Evolutionary conservation across 2,329 filamentous ascomycete genomes (phyloP).

Genomic region (Diaporthe sp.): DNA sequence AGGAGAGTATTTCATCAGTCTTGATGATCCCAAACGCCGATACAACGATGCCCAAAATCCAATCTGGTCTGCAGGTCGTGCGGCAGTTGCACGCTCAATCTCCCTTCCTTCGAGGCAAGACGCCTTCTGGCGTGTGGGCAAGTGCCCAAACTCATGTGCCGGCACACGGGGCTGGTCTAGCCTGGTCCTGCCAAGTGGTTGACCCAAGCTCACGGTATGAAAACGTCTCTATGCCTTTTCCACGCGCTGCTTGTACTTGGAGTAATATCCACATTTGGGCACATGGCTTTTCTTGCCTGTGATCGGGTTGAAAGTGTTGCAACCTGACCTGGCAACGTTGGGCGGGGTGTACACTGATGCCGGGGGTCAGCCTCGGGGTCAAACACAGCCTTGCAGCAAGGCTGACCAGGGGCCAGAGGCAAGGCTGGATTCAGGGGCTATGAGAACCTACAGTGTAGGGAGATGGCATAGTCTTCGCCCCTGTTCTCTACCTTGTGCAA

Average conservation of each 20-base stretch:
- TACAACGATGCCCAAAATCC: neutral
- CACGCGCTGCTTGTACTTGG: constrained; percentile 68
- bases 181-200: constrained; percentile 34
- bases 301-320: constrained; percentile 82
- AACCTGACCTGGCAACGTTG: constrained; percentile 87
- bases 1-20: neutral
- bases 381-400: constrained; percentile 36
- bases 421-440: constrained; percentile 44
- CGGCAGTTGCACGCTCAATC: neutral
- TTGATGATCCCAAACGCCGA: constrained; percentile 6
- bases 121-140: neutral
- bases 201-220: neutral
- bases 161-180: neutral
- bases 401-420: constrained; percentile 12
- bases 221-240: constrained; percentile 48
- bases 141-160: constrained; percentile 4
- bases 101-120: neutral
- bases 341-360: constrained; percentile 83
- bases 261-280: constrained; percentile 80
- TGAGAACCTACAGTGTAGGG: constrained; percentile 75
- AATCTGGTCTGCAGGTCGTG: neutral
- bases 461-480: constrained; percentile 83
- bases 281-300: constrained; percentile 83
- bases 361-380: constrained; percentile 28
- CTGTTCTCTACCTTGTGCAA: constrained; percentile 87